These are phyloP conservation scores for Fistulinella prunicolor DNA, from an alignment of 768 basidiomycete genomes.

Conservation along the genomic window DNA sequence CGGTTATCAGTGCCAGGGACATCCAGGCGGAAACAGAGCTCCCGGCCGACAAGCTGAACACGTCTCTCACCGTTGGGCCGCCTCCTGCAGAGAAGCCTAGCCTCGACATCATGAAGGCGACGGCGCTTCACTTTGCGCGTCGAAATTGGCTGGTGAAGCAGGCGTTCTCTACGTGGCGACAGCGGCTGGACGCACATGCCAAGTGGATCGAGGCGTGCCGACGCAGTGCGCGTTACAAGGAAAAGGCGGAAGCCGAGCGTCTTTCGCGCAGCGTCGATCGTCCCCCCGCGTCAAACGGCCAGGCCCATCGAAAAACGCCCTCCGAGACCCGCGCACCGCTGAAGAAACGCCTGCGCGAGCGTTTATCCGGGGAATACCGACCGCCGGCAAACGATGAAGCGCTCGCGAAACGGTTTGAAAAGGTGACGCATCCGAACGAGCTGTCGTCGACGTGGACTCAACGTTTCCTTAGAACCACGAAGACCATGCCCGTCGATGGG, in stretches of 20 bases:
- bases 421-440: conserved; percentile 41
- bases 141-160: conserved; percentile 40
- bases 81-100: conserved; percentile 12
- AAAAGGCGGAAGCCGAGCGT: conserved; percentile 41
- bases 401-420: conserved; percentile 61
- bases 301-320: conserved; percentile 12
- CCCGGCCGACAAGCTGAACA: conserved; percentile 3
- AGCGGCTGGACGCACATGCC: conserved; percentile 41
- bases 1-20: conserved; percentile 9
- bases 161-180: conserved; percentile 46
- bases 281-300: conserved; percentile 20
- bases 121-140: conserved; percentile 42
- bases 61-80: conserved; percentile 1
- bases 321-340: conserved; percentile 21
- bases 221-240: conserved; percentile 59
- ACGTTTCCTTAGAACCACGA: conserved; percentile 55
- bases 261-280: conserved; percentile 27
- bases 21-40: conserved; percentile 7
- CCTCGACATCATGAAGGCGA: conserved; percentile 34
- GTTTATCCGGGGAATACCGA: conserved; percentile 43
- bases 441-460: conserved; percentile 1
- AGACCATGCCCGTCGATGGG: conserved; percentile 73
- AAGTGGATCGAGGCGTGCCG: conserved; percentile 62
- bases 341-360: conserved; percentile 33
- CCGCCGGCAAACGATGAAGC: conserved; percentile 62